Percentiles rank a stretch among this genome's conserved stretches.
Conservation (phyloP, 2,329 filamentous ascomycete genomes). For the Nigrospora osmanthi region DNA sequence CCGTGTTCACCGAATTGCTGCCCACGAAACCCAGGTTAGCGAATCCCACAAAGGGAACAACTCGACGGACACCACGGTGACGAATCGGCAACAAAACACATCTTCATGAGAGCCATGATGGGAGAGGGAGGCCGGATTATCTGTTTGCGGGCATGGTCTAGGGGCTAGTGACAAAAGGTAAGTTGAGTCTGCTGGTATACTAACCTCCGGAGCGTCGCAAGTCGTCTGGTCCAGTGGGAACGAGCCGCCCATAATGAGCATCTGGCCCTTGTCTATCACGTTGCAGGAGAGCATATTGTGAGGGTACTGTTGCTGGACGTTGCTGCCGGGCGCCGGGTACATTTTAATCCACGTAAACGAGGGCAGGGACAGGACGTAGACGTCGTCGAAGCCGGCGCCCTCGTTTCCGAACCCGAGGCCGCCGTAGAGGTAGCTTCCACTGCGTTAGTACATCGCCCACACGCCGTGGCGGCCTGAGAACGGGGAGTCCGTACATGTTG, state of each 20-base stretch:
- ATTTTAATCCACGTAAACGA: conserved; percentile 57
- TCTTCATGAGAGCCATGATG: too few species aligned
- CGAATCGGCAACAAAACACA: too few species aligned
- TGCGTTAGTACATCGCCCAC: neutral
- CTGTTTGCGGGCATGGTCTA: too few species aligned
- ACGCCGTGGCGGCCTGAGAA: neutral
- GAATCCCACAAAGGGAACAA: too few species aligned
- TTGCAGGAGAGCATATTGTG: conserved; percentile 53
- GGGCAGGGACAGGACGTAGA: conserved; percentile 54
- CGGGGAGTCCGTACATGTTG: conserved; percentile 44
- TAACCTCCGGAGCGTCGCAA: conserved; percentile 39
- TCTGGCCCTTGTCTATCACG: conserved; percentile 47
- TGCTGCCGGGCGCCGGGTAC: conserved; percentile 32
- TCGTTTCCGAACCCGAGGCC: conserved; percentile 38
- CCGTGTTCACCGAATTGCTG: conserved; percentile 47
- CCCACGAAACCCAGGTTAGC: too few species aligned
- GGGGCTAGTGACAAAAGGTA: too few species aligned
- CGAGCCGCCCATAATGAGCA: conserved; percentile 55
- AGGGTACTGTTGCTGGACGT: conserved; percentile 27
- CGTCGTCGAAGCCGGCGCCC: conserved; percentile 49
- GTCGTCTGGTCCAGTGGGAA: conserved; percentile 34
- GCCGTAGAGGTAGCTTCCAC: conserved; percentile 50
- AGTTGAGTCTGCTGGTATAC: too few species aligned
- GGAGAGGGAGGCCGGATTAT: too few species aligned
- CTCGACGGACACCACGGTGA: too few species aligned